A percentile compares a stretch with the other conserved stretches of the same genome.
phyloP scores from a whole-genome alignment of 2,329 filamentous ascomycete genomes.

The Aspergillus intermedius region DNA sequence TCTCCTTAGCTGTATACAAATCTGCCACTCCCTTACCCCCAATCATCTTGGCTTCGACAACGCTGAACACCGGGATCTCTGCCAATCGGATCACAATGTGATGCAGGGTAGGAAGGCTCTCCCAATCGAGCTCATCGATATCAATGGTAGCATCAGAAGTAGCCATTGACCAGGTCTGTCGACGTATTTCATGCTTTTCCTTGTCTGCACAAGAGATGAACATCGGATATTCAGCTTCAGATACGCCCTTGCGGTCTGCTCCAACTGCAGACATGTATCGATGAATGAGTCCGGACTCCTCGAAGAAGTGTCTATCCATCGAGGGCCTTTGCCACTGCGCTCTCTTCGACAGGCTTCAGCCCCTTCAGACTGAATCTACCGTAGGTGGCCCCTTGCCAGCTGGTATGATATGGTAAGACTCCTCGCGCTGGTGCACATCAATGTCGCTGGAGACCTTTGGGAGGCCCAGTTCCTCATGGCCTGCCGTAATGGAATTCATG shows the following conservation, averaged over 20 bases:
- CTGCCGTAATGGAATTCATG: too few relatives aligned
- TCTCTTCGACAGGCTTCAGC: too few relatives aligned
- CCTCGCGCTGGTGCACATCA: too few relatives aligned
- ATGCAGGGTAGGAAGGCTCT: background rate
- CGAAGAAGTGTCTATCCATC: too few relatives aligned
- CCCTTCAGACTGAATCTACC: too few relatives aligned
- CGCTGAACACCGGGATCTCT: background rate
- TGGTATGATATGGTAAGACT: too few relatives aligned
- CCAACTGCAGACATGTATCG: background rate
- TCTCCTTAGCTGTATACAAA: background rate
- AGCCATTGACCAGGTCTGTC: background rate
- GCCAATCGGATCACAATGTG: background rate
- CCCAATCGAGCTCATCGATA: background rate
- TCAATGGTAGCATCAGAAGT: background rate
- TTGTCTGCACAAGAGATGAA: background rate
- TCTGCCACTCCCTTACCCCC: background rate
- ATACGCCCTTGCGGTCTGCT: background rate
- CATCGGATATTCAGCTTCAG: background rate
- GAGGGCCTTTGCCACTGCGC: too few relatives aligned
- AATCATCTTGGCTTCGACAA: background rate
- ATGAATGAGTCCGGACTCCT: too few relatives aligned
- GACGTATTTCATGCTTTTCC: background rate
- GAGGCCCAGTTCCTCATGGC: too few relatives aligned
- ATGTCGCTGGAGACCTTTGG: too few relatives aligned
- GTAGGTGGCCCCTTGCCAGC: too few relatives aligned